Base-by-base conservation (phyloP, 768 basidiomycete genomes). In the Rhodotorula paludigena region DNA sequence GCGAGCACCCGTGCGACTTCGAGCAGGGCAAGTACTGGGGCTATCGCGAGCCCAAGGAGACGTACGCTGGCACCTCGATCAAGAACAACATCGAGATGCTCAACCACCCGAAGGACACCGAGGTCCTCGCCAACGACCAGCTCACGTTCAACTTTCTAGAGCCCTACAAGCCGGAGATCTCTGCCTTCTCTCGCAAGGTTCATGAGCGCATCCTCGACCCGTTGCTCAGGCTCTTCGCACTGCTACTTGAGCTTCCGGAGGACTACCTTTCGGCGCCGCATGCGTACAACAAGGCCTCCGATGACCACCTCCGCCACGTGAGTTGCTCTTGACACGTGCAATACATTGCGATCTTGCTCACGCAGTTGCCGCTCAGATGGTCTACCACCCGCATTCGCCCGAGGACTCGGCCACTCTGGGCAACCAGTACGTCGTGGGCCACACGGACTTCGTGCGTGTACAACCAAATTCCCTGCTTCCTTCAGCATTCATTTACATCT, bases 81-180 rank as follows among this genome's bases (percentile, higher is more conserved):
- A 76, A 77, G 36, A 78, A 79, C 59, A 79, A 79, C 60, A 77
- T 79, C 72, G 79, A 81, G 68, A 74, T 78, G 68, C 72, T 80
- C 57, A 81, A 81, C 64, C 66, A 79, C 25, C 78, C 79, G 9
- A 81, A 81, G 68, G 78, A 77, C 67, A 79, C 76, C 25, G 54
- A 60, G 20, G 72, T 77, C 41, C 78, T 76, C 61, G 70, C 63
- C 30, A 41, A 71, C 51, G 63, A 61, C 20, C 69, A 72, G 25
- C 72, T 76, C 55, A 30, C 28, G 35, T 28, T 38, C 55, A 16
- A 56, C n/a, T 48, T 63, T 30, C n/a, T 63, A 45, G 33, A 63
- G 53, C 45, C 54, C 8, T 55, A 57, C 44, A 74, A 16, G 74
- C 70, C 53, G 63, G 73, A 64, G 77, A 77, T 55, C 25, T 8